Evolutionary conservation across 306 rosid genomes (phyloP).

Genomic region (Glycyrrhiza uralensis): DNA sequence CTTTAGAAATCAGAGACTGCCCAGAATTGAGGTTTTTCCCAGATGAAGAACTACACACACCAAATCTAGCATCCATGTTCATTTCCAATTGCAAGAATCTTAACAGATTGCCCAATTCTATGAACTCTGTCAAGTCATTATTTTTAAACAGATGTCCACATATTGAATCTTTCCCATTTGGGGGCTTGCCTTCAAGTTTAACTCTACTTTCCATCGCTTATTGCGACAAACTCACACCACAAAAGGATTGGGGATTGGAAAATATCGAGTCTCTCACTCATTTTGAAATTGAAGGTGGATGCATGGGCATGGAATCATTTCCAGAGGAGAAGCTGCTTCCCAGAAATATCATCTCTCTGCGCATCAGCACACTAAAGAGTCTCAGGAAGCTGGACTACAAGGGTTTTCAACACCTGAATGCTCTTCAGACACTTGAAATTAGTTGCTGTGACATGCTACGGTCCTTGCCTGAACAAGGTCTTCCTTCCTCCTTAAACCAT

Average conservation of each 20-base stretch:
- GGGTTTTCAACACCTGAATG: slow-evolving; percentile 9
- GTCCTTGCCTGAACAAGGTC: slow-evolving; percentile 4
- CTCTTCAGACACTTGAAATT: slow-evolving; percentile 25
- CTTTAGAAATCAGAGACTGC: slow-evolving; percentile 22
- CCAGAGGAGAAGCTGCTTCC: slow-evolving; percentile 21
- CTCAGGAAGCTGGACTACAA: slow-evolving; percentile 4
- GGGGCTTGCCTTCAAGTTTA: slow-evolving; percentile 23
- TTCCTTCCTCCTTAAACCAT: slow-evolving; percentile 6
- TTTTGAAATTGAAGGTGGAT: slow-evolving; percentile 29
- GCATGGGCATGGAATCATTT: slow-evolving; percentile 17
- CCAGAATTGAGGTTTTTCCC: slow-evolving; percentile 6
- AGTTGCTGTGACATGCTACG: neutral
- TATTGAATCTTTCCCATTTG: neutral
- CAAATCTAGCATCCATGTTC: slow-evolving; percentile 16
- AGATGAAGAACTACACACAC: neutral
- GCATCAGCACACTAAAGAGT: neutral
- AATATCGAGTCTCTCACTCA: slow-evolving; percentile 9
- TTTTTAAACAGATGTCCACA: slow-evolving; percentile 4
- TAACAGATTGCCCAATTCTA: neutral
- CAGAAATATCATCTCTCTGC: neutral
- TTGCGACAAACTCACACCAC: slow-evolving; percentile 21
- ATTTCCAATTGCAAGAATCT: slow-evolving; percentile 5
- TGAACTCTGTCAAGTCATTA: slow-evolving; percentile 10
- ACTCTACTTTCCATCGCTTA: neutral
- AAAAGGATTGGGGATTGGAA: slow-evolving; percentile 14